Percentiles rank a stretch among this genome's conserved stretches.
These are phyloP conservation scores for Xylaria acuta DNA, from an alignment of 495 filamentous ascomycete species.

Conservation along the genomic window DNA sequence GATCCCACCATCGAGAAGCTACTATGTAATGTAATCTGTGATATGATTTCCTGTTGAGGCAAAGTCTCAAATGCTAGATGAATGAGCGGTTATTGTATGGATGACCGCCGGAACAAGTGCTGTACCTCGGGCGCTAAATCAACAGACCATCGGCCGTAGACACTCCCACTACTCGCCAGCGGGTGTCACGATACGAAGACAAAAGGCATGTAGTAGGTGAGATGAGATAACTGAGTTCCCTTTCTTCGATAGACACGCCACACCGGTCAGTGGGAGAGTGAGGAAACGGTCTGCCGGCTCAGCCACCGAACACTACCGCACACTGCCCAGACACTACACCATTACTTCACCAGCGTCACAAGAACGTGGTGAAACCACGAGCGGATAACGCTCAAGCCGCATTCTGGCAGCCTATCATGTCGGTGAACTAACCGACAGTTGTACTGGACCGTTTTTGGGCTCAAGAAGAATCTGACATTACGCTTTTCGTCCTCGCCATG, in stretches of 20 bases:
- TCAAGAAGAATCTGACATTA: conserved; percentile 14
- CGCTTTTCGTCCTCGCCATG: neutral
- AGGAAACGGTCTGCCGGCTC: neutral
- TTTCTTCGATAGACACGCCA: conserved; percentile 4
- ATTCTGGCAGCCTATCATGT: conserved; percentile 20
- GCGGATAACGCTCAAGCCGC: conserved; percentile 23
- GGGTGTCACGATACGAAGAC: conserved; percentile 8
- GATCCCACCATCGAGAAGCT: neutral
- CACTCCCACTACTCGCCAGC: neutral
- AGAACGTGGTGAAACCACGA: conserved; percentile 19
- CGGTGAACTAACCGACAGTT: conserved; percentile 24
- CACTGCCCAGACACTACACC: conserved; percentile 1
- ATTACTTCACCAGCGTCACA: conserved; percentile 10
- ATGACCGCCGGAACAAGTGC: neutral
- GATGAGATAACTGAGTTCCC: conserved; percentile 14
- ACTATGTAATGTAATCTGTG: neutral
- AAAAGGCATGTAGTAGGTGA: neutral
- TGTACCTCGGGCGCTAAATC: neutral
- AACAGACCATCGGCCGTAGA: conserved; percentile 6
- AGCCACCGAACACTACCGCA: conserved; percentile 3
- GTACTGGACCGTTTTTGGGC: conserved; percentile 15
- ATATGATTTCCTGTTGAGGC: neutral
- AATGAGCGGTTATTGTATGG: neutral
- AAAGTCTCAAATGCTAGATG: neutral
- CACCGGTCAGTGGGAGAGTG: conserved; percentile 4